A percentile compares a stretch with the other conserved stretches of the same genome.
Conservation (phyloP, 805 yeast species). For the Wickerhamomyces queroliae region DNA sequence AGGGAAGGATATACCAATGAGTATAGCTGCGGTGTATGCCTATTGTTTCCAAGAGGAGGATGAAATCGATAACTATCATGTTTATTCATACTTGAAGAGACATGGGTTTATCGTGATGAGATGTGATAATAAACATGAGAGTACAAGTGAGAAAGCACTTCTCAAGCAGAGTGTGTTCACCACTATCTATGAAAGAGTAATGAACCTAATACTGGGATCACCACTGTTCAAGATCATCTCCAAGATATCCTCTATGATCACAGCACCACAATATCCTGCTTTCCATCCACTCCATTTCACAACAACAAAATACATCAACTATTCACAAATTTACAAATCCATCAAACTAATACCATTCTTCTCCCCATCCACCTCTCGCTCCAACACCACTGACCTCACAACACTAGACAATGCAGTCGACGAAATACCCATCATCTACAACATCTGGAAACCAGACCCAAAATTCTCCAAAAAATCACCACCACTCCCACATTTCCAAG, state of each 20-base stretch:
- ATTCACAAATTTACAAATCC: slow-evolving; percentile 25
- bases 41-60: slow-evolving; percentile 35
- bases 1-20: slow-evolving; percentile 35
- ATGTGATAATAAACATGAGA: slow-evolving; percentile 9
- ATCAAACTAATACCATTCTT: slow-evolving; percentile 23
- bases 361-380: slow-evolving; percentile 1
- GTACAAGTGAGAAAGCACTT: not conserved
- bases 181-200: not conserved
- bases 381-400: slow-evolving; percentile 2
- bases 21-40: slow-evolving; percentile 61
- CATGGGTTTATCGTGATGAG: slow-evolving; percentile 65
- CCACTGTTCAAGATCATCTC: not conserved
- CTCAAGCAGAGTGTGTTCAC: not conserved
- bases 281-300: slow-evolving; percentile 12
- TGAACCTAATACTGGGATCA: not conserved
- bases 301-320: slow-evolving; percentile 18
- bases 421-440: slow-evolving; percentile 38
- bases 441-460: slow-evolving; percentile 82
- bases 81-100: slow-evolving; percentile 69
- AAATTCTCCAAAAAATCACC: slow-evolving; percentile 67
- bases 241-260: not conserved
- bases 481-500: slow-evolving; percentile 67
- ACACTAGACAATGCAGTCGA: slow-evolving; percentile 5
- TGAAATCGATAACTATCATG: slow-evolving; percentile 51
- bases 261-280: slow-evolving; percentile 6